Conservation (phyloP, 1,284 basidiomycete genomes). For the Melampsora larici-populina region DNA sequence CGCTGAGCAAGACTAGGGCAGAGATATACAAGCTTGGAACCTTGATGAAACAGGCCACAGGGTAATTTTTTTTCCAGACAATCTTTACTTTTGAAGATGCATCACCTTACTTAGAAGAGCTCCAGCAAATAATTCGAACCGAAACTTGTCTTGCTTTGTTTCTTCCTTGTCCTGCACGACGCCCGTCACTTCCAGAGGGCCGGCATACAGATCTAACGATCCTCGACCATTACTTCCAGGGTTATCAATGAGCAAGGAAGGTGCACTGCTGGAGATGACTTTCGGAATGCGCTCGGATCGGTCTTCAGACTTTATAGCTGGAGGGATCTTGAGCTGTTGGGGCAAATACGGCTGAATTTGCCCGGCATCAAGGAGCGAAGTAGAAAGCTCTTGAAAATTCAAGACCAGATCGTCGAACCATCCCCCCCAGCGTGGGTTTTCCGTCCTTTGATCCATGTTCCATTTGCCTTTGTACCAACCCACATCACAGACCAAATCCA, state of each 20-base stretch:
- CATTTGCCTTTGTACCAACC: conserved; percentile 69
- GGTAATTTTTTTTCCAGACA: not conserved
- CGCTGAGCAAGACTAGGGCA: not conserved
- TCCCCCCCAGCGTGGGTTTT: conserved; percentile 45
- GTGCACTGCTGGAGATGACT: too few relatives aligned
- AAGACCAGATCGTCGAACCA: conserved; percentile 44
- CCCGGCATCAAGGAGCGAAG: conserved; percentile 20
- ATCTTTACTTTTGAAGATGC: conserved; percentile 9
- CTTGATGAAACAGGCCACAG: not conserved
- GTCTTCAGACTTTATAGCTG: conserved; percentile 58
- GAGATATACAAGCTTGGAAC: not conserved
- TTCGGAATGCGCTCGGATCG: too few relatives aligned
- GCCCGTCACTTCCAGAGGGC: conserved; percentile 4
- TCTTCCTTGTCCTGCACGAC: not conserved
- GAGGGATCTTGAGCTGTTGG: too few relatives aligned
- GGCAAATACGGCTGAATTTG: conserved; percentile 58
- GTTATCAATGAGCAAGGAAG: conserved; percentile 7
- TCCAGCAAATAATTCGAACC: conserved; percentile 28
- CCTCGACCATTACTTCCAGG: not conserved
- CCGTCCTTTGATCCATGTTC: conserved; percentile 54
- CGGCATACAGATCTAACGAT: conserved; percentile 25
- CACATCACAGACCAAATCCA: conserved; percentile 69
- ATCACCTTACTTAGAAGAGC: conserved; percentile 34
- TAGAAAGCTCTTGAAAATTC: conserved; percentile 57
- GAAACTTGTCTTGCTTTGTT: conserved; percentile 18